Conservation (phyloP, 306 rosid genomes). For the Malus asiatica region DNA sequence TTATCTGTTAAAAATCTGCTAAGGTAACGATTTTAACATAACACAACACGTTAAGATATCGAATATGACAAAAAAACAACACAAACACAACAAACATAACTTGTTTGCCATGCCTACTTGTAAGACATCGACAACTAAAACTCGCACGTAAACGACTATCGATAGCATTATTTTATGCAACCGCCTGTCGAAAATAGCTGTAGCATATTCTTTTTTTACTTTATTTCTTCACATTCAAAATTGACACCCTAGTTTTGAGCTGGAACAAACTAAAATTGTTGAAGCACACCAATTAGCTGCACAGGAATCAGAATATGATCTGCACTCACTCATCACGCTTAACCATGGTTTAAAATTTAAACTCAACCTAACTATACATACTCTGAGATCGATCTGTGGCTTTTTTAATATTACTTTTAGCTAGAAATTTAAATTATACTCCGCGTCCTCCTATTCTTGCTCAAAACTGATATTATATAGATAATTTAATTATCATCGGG, state of each 20-base stretch:
- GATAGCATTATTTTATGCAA: too few relatives aligned
- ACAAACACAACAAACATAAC: too few relatives aligned
- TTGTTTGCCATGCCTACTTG: too few relatives aligned
- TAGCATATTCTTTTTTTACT: not conserved
- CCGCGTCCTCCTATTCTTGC: not conserved
- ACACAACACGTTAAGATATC: too few relatives aligned
- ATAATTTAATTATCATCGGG: not conserved
- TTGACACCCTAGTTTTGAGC: not conserved
- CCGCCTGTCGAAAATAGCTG: not conserved
- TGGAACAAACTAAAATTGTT: constrained; percentile 1
- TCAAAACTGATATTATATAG: not conserved
- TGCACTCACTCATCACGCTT: not conserved
- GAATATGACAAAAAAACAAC: too few relatives aligned
- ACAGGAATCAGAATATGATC: constrained; percentile 10
- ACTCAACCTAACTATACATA: not conserved
- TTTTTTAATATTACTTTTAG: not conserved
- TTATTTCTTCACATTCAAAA: not conserved
- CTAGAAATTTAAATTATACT: not conserved
- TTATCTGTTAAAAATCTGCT: too few relatives aligned
- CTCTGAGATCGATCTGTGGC: not conserved
- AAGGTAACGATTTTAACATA: too few relatives aligned
- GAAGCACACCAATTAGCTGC: not conserved
- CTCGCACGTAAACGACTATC: not conserved
- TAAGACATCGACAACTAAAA: too few relatives aligned
- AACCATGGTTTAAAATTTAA: constrained; percentile 1